Evolutionary conservation across 192 early-diverging fungal species (phyloP), one percentile per base, ranked within the genome.

Genomic region (Lunasporangiospora selenospora): DNA sequence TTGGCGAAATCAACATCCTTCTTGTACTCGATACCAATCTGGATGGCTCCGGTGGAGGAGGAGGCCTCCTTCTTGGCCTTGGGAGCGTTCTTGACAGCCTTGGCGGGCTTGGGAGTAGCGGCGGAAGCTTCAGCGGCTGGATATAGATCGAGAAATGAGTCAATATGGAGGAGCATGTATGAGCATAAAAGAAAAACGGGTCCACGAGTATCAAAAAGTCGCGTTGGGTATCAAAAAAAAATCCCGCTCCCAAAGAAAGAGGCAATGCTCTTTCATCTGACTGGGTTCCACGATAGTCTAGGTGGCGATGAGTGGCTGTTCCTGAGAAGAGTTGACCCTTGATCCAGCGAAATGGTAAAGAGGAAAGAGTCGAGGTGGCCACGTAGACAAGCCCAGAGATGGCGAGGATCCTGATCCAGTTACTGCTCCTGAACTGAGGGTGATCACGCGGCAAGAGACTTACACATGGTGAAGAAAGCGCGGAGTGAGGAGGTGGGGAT

Each of bases 1-100:
- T 73, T 83, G 36, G 96, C 79, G 69, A 98, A 98, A 69, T 98
- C 94, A 33, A 81, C 93, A 36, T 90, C 88, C 86, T 98, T 98
- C 67, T 85, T 87, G 40, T 80, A 86, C 48, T 90, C 88, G 43
- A 99, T 85, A 57, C 96, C 98, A 67, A 94, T 92, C 65, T 87
- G 85, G 71, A 83, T 76, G 56, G 86, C 80, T 26, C 88, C 89
- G 16, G 59, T 62, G 21, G 38, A 67, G n/a, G 38, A 67, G n/a
- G 69, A 73, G 43, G 78, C 78, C 53, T 81, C 77, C 33, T 75
- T 75, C 62, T 80, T 79, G 40, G 70, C 62, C 38, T 71, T 48
- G 52, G 77, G 65, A 24, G 80, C 81, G 30, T 66, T 76, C 53
- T 81, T 73, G 44, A 67, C 75, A 36, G 66, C 66, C 63, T 82